Evolutionary conservation across 2,329 filamentous ascomycete species (phyloP).

Genomic region (Clarireedia sp.): DNA sequence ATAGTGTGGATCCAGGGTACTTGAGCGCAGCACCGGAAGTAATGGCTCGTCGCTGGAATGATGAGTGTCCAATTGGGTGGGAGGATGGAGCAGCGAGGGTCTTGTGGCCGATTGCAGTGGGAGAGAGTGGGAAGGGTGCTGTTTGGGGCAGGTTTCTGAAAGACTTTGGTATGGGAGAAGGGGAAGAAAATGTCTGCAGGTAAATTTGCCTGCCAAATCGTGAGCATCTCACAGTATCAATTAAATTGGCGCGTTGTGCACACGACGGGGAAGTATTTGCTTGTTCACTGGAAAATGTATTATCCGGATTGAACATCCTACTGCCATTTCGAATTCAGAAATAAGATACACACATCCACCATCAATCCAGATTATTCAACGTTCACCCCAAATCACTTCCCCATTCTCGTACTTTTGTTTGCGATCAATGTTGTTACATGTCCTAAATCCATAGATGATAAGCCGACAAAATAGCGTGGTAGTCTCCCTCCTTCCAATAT

Average conservation of each 20-base stretch:
- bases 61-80: constrained; percentile 17
- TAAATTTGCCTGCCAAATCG: not conserved
- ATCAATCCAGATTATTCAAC: too few species aligned
- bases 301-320: too few species aligned
- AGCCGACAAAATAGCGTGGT: too few species aligned
- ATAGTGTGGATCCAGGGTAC: constrained; percentile 17
- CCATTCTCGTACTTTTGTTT: too few species aligned
- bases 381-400: too few species aligned
- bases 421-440: too few species aligned
- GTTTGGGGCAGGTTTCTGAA: constrained; percentile 18
- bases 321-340: too few species aligned
- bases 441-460: too few species aligned
- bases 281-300: too few species aligned
- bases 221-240: not conserved
- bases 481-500: too few species aligned
- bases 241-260: not conserved
- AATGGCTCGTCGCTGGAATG: not conserved
- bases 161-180: constrained; percentile 12
- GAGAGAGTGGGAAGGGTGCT: constrained; percentile 8
- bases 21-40: constrained; percentile 16
- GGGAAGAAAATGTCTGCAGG: constrained; percentile 4
- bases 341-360: too few species aligned
- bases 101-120: constrained; percentile 14
- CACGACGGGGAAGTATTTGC: too few species aligned
- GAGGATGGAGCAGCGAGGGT: constrained; percentile 18